Conservation (phyloP, 78 protist genomes). For the Cavenderia fasciculata region DNA sequence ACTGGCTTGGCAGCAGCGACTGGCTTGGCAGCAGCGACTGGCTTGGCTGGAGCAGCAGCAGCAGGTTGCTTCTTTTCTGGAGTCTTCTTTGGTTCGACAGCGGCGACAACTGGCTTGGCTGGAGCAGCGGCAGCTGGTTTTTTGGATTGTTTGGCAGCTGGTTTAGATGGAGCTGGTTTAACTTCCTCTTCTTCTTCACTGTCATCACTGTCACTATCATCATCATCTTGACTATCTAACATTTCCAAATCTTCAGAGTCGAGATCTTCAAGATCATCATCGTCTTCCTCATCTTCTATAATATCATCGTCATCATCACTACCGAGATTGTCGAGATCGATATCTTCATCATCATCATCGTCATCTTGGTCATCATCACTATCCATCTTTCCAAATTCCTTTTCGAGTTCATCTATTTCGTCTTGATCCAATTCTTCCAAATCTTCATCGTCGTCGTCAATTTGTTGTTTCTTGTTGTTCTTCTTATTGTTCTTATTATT, state of each 20-base stretch:
- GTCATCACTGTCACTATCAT: background rate
- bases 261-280: too few relatives aligned
- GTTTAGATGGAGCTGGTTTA: background rate
- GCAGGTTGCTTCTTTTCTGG: too few relatives aligned
- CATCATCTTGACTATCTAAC: too few relatives aligned
- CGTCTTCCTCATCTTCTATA: background rate
- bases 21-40: background rate
- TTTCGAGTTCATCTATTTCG: slow-evolving; percentile 3
- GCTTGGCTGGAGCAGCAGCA: background rate
- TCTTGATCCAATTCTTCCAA: slow-evolving; percentile 14
- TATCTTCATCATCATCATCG: background rate
- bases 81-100: background rate
- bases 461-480: too few relatives aligned
- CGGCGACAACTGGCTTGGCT: too few relatives aligned
- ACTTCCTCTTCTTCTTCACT: background rate
- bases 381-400: slow-evolving; percentile 6
- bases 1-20: background rate
- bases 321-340: background rate
- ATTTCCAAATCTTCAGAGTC: too few relatives aligned
- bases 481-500: background rate
- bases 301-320: background rate
- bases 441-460: slow-evolving; percentile 23
- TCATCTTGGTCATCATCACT: background rate
- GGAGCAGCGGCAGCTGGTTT: too few relatives aligned
- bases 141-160: background rate